Conservation (phyloP, 2,329 filamentous ascomycete species). For the Fusarium subglutinans region DNA sequence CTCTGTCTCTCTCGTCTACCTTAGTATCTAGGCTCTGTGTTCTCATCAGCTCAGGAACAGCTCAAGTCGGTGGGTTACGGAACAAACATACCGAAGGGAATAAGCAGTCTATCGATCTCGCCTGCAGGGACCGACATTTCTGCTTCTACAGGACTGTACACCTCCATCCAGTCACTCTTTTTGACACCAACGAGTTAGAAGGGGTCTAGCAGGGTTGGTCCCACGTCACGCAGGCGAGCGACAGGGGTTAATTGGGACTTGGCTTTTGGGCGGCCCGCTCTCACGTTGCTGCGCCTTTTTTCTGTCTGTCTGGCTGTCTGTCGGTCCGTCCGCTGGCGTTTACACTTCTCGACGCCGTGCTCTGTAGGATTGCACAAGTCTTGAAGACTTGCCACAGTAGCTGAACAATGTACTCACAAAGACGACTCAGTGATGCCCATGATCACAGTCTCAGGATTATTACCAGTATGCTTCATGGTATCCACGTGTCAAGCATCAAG, state of each 20-base stretch:
- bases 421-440: neutral
- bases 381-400: neutral
- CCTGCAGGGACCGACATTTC: slow-evolving; percentile 8
- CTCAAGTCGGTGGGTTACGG: slow-evolving; percentile 28
- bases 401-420: neutral
- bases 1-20: neutral
- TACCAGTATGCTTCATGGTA: neutral
- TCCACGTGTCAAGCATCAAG: slow-evolving; percentile 36
- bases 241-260: slow-evolving; percentile 14
- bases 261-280: slow-evolving; percentile 20
- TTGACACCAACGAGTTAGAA: neutral
- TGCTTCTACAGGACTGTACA: neutral
- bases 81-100: neutral
- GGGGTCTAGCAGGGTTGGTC: neutral
- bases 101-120: slow-evolving; percentile 27
- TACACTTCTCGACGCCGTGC: neutral
- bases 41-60: slow-evolving; percentile 1
- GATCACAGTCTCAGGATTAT: neutral
- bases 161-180: neutral
- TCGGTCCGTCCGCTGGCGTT: neutral
- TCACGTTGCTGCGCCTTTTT: slow-evolving; percentile 12
- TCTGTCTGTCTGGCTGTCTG: neutral
- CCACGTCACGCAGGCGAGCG: slow-evolving; percentile 13
- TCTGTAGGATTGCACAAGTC: neutral
- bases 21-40: neutral